Percentiles rank a stretch among this genome's conserved stretches.
These are phyloP conservation scores for Butyriboletus loyo DNA, from an alignment of 768 basidiomycete species.

Conservation along the genomic window DNA sequence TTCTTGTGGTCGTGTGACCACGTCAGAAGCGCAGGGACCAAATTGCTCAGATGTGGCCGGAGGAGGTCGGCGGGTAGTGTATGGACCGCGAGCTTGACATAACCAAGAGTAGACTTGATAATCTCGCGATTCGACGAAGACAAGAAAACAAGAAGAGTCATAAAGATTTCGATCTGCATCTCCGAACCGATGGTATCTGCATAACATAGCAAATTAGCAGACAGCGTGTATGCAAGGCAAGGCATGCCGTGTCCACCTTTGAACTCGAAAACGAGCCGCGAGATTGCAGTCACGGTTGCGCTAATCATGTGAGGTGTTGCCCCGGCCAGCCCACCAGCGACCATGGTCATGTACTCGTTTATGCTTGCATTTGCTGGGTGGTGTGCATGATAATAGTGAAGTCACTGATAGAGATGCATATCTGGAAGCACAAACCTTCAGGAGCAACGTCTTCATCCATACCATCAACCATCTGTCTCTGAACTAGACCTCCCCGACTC, in stretches of 20 bases:
- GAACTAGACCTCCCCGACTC: conserved; percentile 80
- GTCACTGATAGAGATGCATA: not conserved
- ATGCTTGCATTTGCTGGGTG: conserved; percentile 63
- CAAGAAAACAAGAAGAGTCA: conserved; percentile 86
- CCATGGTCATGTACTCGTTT: conserved; percentile 95
- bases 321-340: conserved; percentile 91
- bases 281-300: conserved; percentile 91
- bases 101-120: conserved; percentile 94
- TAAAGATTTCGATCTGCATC: conserved; percentile 81
- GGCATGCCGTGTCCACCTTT: conserved; percentile 46
- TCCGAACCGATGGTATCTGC: conserved; percentile 63
- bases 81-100: conserved; percentile 90
- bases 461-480: conserved; percentile 70
- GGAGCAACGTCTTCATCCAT: conserved; percentile 70
- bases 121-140: conserved; percentile 96
- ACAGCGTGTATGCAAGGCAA: not conserved
- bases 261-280: conserved; percentile 93
- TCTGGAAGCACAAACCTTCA: conserved; percentile 33
- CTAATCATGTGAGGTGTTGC: conserved; percentile 98
- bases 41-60: conserved; percentile 67
- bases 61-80: conserved; percentile 71
- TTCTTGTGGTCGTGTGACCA: conserved; percentile 99
- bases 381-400: conserved; percentile 13
- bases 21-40: conserved; percentile 81
- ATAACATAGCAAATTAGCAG: conserved; percentile 1